Evolutionary conservation across 768 basidiomycete species (phyloP), one percentile per base, ranked within the genome.

Genomic region (Boletales sp.): DNA sequence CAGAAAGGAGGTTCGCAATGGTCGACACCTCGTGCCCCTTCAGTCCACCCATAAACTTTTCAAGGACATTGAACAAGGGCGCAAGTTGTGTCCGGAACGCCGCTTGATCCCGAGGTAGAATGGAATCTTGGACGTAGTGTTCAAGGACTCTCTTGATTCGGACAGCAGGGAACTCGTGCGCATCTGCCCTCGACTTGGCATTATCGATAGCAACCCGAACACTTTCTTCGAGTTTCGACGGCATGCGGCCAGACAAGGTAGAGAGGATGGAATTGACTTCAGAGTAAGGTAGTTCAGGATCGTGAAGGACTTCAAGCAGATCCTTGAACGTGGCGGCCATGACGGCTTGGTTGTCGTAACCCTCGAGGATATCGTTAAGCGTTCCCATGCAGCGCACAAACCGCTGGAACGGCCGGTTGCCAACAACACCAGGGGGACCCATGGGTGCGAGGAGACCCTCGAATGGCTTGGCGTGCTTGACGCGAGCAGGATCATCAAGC

Each of bases 391-490:
- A 87, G 58, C 82, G 81, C 46, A 80, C 74, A 50, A 92, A 82
- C 51, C 82, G 83, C 67, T 99, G 97, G 65, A 97, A 86, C 35
- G 92, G 81, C 72, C 94, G 95, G 73, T 80, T 88, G 40, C 94
- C 94, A 53, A 87, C 71, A 51, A 95, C 84, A 51, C 81, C 84
- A 38, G 94, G 94, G 29, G 82, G 74, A 24, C 95, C 97, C 80
- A 94, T 85, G 15, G 82, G 59, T 14, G 95, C 91, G 11, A 98
- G 82, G 39, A 94, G 86, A 46, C 93, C 94, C 62, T 97, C 94
- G 67, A 97, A 98, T 2, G 95, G 95, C 72, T 95, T 97, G 51
- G 97, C 95, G 64, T 98, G 95, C 65, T 92, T 97, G 65, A 98
- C 97, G 49, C 93, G 92, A 50, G 83, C 80, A 35, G 95, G 97